A percentile compares a stretch with the other conserved stretches of the same genome.
Evolutionary conservation across 2,329 filamentous ascomycete genomes (phyloP).

Genomic region (Ophioceras dolichostomum): DNA sequence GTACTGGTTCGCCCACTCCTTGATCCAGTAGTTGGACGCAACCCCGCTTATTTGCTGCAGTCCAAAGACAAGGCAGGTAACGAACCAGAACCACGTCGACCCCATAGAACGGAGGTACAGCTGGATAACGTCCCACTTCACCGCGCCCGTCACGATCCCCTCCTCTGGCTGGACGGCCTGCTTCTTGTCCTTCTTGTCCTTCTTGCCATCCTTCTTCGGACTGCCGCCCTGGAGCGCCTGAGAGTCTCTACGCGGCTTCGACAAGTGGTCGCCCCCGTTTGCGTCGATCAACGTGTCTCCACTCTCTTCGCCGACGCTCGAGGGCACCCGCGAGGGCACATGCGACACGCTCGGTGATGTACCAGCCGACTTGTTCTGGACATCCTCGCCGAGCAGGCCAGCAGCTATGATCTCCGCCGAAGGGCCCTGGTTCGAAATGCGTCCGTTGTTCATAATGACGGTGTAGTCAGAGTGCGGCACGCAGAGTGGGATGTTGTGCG

Average conservation of each 20-base stretch:
- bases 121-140: slow-evolving; percentile 76
- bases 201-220: slow-evolving; percentile 39
- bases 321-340: slow-evolving; percentile 66
- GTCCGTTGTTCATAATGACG: slow-evolving; percentile 79
- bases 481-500: slow-evolving; percentile 86
- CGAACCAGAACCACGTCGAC: slow-evolving; percentile 88
- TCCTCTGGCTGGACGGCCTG: slow-evolving; percentile 55
- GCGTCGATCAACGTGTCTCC: slow-evolving; percentile 43
- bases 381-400: slow-evolving; percentile 81
- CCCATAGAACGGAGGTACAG: slow-evolving; percentile 89
- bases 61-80: slow-evolving; percentile 62
- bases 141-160: slow-evolving; percentile 70
- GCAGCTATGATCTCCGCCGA: slow-evolving; percentile 68
- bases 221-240: slow-evolving; percentile 30
- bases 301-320: slow-evolving; percentile 55
- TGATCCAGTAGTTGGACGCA: slow-evolving; percentile 88
- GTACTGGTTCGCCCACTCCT: slow-evolving; percentile 91
- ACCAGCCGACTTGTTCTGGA: slow-evolving; percentile 54
- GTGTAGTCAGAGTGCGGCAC: slow-evolving; percentile 70
- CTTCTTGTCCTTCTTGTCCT: slow-evolving; percentile 45
- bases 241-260: slow-evolving; percentile 21
- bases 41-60: slow-evolving; percentile 78
- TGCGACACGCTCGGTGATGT: slow-evolving; percentile 58
- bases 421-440: slow-evolving; percentile 63
- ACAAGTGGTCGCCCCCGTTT: slow-evolving; percentile 31